These are phyloP conservation scores for Abelmoschus esculentus DNA, from an alignment of 345 rosid genomes.

Conservation along the genomic window DNA sequence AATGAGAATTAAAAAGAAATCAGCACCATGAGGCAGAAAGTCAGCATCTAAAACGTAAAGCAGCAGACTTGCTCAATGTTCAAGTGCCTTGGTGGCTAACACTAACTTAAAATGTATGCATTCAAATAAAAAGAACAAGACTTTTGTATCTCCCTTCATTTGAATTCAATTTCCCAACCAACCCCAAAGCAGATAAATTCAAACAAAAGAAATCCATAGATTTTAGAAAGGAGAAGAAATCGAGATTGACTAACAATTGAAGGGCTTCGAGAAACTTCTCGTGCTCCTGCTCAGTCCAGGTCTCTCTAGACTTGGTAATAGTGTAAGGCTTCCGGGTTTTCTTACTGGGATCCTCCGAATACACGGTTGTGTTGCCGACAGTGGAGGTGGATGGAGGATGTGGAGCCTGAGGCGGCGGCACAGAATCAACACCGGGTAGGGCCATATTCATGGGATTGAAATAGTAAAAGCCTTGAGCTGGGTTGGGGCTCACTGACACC, in stretches of 20 bases:
- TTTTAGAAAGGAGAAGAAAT: background rate
- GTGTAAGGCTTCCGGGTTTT: constrained; percentile 89
- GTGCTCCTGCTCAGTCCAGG: constrained; percentile 93
- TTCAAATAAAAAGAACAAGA: background rate
- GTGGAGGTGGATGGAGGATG: constrained; percentile 2
- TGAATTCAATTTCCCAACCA: background rate
- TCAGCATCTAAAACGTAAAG: background rate
- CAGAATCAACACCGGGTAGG: constrained; percentile 26
- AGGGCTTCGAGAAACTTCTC: constrained; percentile 95
- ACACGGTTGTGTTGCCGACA: constrained; percentile 15
- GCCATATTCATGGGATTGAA: constrained; percentile 58
- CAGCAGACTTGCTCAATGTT: background rate
- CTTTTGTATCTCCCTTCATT: background rate
- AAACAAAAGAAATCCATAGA: background rate
- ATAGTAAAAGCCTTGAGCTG: constrained; percentile 47
- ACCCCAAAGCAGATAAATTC: background rate
- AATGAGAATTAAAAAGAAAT: constrained; percentile 1
- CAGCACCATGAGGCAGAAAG: background rate
- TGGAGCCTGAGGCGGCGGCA: constrained; percentile 5
- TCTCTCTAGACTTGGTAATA: constrained; percentile 88
- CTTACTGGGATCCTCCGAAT: constrained; percentile 47
- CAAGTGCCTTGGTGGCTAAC: background rate
- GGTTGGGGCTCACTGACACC: constrained; percentile 61
- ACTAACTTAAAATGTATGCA: background rate
- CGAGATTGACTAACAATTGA: constrained; percentile 46